Percentiles rank a stretch among this genome's conserved stretches.
These are phyloP conservation scores for Tolypocladium tundrense DNA, from an alignment of 2,329 filamentous ascomycete genomes.

Conservation along the genomic window DNA sequence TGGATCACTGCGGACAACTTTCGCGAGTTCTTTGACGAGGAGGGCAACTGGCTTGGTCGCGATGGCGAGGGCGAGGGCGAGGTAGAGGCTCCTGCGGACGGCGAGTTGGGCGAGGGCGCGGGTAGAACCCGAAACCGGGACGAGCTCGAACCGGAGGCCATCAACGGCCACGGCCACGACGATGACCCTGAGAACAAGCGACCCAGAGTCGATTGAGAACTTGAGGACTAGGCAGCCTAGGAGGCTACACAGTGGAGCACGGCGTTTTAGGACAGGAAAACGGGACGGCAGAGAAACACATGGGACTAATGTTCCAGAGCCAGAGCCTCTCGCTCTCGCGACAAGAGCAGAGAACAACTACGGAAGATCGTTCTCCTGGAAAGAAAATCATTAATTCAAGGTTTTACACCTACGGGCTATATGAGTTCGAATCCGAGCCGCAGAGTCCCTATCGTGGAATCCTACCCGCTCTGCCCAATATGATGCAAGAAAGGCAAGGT, in stretches of 20 bases:
- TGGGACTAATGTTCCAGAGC: neutral
- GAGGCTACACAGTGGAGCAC: conserved; percentile 3
- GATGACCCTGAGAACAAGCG: conserved; percentile 37
- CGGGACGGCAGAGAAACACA: neutral
- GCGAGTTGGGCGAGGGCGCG: conserved; percentile 52
- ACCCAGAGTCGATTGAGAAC: conserved; percentile 29
- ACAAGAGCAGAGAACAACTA: neutral
- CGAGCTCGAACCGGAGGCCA: conserved; percentile 39
- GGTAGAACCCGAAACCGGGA: conserved; percentile 41
- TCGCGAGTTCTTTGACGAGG: conserved; percentile 68
- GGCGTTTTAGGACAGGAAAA: conserved; percentile 11
- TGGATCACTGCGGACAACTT: conserved; percentile 94
- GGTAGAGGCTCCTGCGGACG: conserved; percentile 20
- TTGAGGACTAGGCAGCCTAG: neutral
- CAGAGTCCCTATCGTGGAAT: neutral
- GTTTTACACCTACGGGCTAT: neutral
- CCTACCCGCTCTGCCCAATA: neutral
- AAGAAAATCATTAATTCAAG: neutral
- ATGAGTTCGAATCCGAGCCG: neutral
- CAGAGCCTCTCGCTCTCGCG: neutral
- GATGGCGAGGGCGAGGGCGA: conserved; percentile 19
- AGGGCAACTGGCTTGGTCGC: conserved; percentile 64
- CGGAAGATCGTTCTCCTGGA: neutral
- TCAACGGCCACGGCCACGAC: conserved; percentile 28
- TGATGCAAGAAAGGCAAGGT: neutral